These are phyloP conservation scores for Boletus fagicola DNA, from an alignment of 768 basidiomycete species.

Conservation along the genomic window DNA sequence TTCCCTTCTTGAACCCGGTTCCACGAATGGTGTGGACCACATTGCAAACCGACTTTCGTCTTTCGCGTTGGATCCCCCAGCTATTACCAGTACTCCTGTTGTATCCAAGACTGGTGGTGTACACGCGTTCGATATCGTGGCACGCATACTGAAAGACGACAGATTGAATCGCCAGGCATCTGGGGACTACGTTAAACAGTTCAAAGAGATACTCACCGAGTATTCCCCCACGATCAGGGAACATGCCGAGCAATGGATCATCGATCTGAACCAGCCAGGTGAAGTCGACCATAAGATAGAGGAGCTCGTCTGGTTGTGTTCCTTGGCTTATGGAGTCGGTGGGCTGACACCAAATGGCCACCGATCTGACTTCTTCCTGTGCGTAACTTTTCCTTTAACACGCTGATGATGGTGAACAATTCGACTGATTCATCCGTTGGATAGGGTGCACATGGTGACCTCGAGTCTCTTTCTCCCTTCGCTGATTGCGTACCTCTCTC, in stretches of 20 bases:
- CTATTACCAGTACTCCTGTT: background rate
- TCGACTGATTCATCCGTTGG: background rate
- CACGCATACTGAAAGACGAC: constrained; percentile 50
- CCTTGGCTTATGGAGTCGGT: constrained; percentile 54
- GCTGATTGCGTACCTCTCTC: constrained; percentile 16
- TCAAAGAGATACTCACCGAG: background rate
- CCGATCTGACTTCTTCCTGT: constrained; percentile 50
- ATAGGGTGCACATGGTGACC: constrained; percentile 31
- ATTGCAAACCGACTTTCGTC: constrained; percentile 7
- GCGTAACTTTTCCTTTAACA: background rate
- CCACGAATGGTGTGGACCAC: background rate
- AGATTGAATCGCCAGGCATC: constrained; percentile 21
- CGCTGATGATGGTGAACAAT: no score
- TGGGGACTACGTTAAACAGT: constrained; percentile 25
- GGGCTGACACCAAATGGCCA: constrained; percentile 54
- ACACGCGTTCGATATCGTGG: constrained; percentile 49
- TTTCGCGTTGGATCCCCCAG: constrained; percentile 4
- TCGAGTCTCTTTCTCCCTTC: constrained; percentile 33
- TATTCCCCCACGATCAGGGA: constrained; percentile 1
- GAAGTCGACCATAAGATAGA: constrained; percentile 56
- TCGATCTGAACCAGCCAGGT: constrained; percentile 34
- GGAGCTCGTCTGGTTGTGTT: constrained; percentile 57
- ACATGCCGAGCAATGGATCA: constrained; percentile 42
- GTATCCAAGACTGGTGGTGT: constrained; percentile 7
- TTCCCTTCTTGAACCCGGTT: constrained; percentile 8